These are phyloP conservation scores for Beta corolliflora DNA, from an alignment of 179 eudicot species.

Conservation along the genomic window DNA sequence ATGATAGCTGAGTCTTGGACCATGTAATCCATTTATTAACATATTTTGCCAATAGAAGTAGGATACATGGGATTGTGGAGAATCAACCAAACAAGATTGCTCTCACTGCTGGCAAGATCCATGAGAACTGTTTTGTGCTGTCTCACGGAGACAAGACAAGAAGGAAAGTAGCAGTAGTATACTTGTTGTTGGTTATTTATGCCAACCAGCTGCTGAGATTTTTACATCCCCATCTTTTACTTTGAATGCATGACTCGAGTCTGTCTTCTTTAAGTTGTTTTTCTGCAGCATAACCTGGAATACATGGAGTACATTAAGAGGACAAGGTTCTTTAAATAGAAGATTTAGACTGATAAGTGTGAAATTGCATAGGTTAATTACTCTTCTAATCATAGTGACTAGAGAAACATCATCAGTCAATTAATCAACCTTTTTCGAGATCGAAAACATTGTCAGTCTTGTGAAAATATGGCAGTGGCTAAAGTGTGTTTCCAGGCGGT, in stretches of 20 bases:
- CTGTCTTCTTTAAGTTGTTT: no score
- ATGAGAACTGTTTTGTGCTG: conserved; percentile 35
- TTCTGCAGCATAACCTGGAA: no score
- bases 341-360: no score
- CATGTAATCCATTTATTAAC: conserved; percentile 72
- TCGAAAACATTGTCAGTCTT: background rate
- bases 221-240: conserved; percentile 44
- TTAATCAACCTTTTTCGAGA: background rate
- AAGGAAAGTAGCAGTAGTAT: conserved; percentile 54
- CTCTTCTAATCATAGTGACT: background rate
- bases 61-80: conserved; percentile 34
- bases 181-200: conserved; percentile 93
- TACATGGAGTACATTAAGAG: no score
- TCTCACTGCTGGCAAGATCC: conserved; percentile 55
- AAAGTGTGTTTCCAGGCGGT: no score
- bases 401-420: conserved; percentile 25
- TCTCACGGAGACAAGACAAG: conserved; percentile 30
- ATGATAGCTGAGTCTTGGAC: conserved; percentile 58
- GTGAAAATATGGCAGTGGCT: background rate
- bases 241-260: no score
- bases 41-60: conserved; percentile 56
- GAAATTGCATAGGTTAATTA: no score
- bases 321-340: no score
- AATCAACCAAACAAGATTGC: conserved; percentile 50
- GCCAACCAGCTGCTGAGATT: conserved; percentile 88